These are phyloP conservation scores for Medicago lupulina DNA, from an alignment of 306 rosid species.

Conservation along the genomic window DNA sequence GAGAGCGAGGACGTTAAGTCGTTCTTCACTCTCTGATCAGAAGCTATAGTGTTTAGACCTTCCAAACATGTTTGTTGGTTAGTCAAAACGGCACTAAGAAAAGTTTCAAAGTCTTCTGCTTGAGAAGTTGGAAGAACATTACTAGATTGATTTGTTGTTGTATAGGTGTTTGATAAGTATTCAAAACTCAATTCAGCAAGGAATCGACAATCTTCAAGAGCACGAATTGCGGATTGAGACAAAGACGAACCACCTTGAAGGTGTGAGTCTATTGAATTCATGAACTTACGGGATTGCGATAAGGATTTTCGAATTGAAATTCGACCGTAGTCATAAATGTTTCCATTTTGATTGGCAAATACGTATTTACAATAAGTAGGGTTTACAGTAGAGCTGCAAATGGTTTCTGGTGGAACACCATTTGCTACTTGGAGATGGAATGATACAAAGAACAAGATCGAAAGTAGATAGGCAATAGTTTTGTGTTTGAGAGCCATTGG, in stretches of 20 bases:
- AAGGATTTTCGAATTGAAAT: constrained; percentile 57
- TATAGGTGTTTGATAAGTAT: constrained; percentile 47
- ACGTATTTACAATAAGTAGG: neutral
- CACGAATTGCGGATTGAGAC: constrained; percentile 57
- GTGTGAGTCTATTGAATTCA: constrained; percentile 44
- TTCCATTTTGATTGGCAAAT: neutral
- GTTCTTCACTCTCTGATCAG: constrained; percentile 55
- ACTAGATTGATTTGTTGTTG: constrained; percentile 45
- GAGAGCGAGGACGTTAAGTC: constrained; percentile 48
- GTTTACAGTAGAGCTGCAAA: neutral
- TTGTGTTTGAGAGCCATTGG: constrained; percentile 47
- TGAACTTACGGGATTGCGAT: constrained; percentile 63
- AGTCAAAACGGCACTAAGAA: constrained; percentile 70
- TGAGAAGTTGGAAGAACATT: constrained; percentile 44
- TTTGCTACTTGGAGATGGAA: constrained; percentile 41
- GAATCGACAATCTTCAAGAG: constrained; percentile 71
- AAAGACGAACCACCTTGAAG: constrained; percentile 40
- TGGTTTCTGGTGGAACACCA: neutral
- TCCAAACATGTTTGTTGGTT: constrained; percentile 85
- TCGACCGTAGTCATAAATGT: constrained; percentile 62
- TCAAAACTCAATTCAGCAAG: constrained; percentile 63
- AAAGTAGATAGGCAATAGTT: neutral
- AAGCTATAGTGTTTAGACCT: constrained; percentile 55
- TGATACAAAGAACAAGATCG: constrained; percentile 2
- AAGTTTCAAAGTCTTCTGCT: constrained; percentile 66